Evolutionary conservation across 768 basidiomycete genomes (phyloP), one percentile per base, ranked within the genome.

Genomic region (Hericium coralloides): DNA sequence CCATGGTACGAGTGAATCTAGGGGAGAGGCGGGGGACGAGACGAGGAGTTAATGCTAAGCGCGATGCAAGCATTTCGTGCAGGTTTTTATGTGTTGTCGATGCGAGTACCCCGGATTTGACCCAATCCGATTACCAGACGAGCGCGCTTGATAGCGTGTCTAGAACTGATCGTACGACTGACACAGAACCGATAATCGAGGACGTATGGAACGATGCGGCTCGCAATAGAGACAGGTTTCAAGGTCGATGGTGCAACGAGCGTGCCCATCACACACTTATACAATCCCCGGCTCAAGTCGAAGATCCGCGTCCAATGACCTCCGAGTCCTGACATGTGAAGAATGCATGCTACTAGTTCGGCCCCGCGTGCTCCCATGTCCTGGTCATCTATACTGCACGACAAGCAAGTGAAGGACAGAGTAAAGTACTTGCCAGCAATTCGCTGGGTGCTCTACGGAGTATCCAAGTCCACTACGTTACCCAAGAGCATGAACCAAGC

Each of bases 401-500:
- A 45, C 7, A 31, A 5, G 8, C 31, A 31, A 31, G 31, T 6
- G 31, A 31, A 31, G 31, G 1, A 31, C 31, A 31, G 31, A 31
- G 31, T 31, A 31, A 31, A 45, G 17, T 10, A 18, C 10, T 37
- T 5, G 23, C 20, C 5, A 9, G 39, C n/a, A 25, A 20, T 23
- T 31, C 14, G 25, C 53, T 15, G 53, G 18, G 39, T 20, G 31
- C 22, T 22, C 38, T 45, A 66, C 52, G 38, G 56, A 31, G 7
- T 31, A 63, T 71, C 72, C 63, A 84, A 65, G 67, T 85, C 78
- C 6, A 93, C 75, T 18, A 85, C 79, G 48, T 75, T 79, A 38
- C 84, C 76, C 7, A 95, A 70, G 49, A 94, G 73, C 75, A 89
- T 76, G 48, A 92, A 80, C 93, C 93, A 95, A 3, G 77, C 72